Evolutionary conservation across 2,329 filamentous ascomycete genomes (phyloP).

Genomic region (Neophaeococcomyces aloes): DNA sequence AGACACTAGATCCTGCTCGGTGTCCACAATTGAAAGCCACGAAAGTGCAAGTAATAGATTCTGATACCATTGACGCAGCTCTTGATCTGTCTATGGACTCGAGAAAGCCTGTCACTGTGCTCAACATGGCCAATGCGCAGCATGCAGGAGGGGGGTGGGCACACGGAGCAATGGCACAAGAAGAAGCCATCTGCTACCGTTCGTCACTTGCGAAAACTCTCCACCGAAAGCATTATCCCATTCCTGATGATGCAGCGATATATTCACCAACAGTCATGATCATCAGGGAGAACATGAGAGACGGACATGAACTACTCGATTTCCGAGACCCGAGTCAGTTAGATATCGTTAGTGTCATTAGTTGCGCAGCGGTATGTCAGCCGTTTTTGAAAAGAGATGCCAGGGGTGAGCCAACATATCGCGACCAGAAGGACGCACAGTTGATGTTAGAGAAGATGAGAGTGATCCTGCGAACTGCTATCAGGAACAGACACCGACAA

Average conservation of each 20-base stretch:
- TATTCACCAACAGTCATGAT: conserved; percentile 53
- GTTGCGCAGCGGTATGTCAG: conserved; percentile 45
- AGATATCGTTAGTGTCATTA: conserved; percentile 50
- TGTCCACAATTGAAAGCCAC: conserved; percentile 34
- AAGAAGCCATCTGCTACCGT: conserved; percentile 59
- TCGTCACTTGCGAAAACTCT: conserved; percentile 35
- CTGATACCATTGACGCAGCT: conserved; percentile 50
- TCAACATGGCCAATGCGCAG: conserved; percentile 55
- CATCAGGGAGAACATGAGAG: conserved; percentile 42
- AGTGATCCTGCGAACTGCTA: conserved; percentile 49
- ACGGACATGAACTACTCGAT: conserved; percentile 40
- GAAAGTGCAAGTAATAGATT: conserved; percentile 43
- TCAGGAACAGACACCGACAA: conserved; percentile 43
- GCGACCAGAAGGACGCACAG: conserved; percentile 35
- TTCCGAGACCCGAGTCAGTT: conserved; percentile 27
- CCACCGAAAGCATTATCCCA: conserved; percentile 43
- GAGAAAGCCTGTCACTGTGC: conserved; percentile 42
- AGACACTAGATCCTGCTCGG: conserved; percentile 30
- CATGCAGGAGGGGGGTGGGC: conserved; percentile 54
- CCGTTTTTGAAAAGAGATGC: conserved; percentile 28
- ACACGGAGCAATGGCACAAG: conserved; percentile 53
- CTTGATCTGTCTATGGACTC: conserved; percentile 28
- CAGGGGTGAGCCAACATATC: conserved; percentile 29
- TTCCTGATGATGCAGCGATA: conserved; percentile 40
- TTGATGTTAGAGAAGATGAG: conserved; percentile 55